Evolutionary conservation across 176 grass and related monocot genomes (phyloP).

Genomic region (Oryza coarctata): DNA sequence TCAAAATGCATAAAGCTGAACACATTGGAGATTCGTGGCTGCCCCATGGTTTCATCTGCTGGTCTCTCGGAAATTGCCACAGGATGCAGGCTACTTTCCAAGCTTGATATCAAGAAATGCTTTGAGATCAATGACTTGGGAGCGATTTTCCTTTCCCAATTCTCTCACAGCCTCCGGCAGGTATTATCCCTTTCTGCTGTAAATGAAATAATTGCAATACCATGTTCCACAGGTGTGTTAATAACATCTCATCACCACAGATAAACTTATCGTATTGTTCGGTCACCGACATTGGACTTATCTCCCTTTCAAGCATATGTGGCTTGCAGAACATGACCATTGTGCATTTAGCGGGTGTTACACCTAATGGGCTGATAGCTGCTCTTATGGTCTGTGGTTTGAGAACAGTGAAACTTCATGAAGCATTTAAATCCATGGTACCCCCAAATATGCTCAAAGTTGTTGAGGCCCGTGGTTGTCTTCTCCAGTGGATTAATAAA

Average conservation of each 20-base stretch:
- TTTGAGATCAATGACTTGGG: slow-evolving; percentile 63
- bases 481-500: slow-evolving; percentile 76
- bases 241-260: slow-evolving; percentile 38
- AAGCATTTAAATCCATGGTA: slow-evolving; percentile 67
- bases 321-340: slow-evolving; percentile 77
- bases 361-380: slow-evolving; percentile 63
- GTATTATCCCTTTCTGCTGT: slow-evolving; percentile 29
- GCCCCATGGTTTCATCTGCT: slow-evolving; percentile 46
- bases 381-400: slow-evolving; percentile 70
- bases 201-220: not conserved
- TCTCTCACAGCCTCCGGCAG: slow-evolving; percentile 67
- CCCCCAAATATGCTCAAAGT: slow-evolving; percentile 55
- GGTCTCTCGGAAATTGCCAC: slow-evolving; percentile 57
- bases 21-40: slow-evolving; percentile 73
- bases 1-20: slow-evolving; percentile 68
- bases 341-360: slow-evolving; percentile 62
- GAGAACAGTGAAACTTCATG: slow-evolving; percentile 72
- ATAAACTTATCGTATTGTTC: slow-evolving; percentile 94
- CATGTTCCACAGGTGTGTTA: not conserved
- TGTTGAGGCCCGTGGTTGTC: slow-evolving; percentile 57
- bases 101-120: slow-evolving; percentile 88
- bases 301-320: slow-evolving; percentile 75
- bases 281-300: slow-evolving; percentile 71
- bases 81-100: slow-evolving; percentile 62
- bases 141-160: slow-evolving; percentile 67